Evolutionary conservation across 2,329 filamentous ascomycete species (phyloP), one percentile per base, ranked within the genome.

Genomic region (Alternaria tenuissima): DNA sequence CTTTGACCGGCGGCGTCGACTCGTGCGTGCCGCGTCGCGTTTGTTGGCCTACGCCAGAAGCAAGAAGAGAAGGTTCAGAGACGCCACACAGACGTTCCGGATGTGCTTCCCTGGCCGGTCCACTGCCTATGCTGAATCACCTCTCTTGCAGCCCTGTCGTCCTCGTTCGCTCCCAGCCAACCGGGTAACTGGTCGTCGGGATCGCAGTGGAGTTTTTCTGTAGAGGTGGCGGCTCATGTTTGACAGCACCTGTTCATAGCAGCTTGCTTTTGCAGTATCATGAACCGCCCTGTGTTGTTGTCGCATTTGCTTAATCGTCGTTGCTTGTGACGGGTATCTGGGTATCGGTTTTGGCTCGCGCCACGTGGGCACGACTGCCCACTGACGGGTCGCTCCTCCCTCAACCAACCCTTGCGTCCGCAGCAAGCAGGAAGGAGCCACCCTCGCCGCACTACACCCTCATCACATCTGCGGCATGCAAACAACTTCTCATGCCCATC

Each of bases 171-270:
- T 58, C 52, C 62, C 60, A 48, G 55, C 44, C 63, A 61, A 66
- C 72, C 73, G 64, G 71, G 63, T 67, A 68, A 74, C 74, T 67
- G 72, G 72, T 71, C 61, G 63, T 68, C 71, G 74, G 74, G 69
- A 75, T 60, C 59, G 52, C 57, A 48, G 52, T 61, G 53, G 32
- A 61, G 26, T 30, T 53, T 20, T 42, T 14, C 43, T 42, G 39
- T 28, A 52, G 34, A 36, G 32, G 32, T 54, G 46, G 52, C 56
- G 41, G 52, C 38, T 46, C 46, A 53, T 42, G 55, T 30, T 41
- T 39, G 52, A 46, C 42, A 36, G 52, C 42, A 47, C 32, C 34
- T 55, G 53, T 63, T 63, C 63, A 61, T 47, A 67, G 56, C 52
- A 52, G 54, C 61, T 49, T 44, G 41, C 42, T 54, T 42, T 49